A percentile compares a stretch with the other conserved stretches of the same genome.
Conservation (phyloP, 2,329 filamentous ascomycete genomes). For the Whalleya microplaca region DNA sequence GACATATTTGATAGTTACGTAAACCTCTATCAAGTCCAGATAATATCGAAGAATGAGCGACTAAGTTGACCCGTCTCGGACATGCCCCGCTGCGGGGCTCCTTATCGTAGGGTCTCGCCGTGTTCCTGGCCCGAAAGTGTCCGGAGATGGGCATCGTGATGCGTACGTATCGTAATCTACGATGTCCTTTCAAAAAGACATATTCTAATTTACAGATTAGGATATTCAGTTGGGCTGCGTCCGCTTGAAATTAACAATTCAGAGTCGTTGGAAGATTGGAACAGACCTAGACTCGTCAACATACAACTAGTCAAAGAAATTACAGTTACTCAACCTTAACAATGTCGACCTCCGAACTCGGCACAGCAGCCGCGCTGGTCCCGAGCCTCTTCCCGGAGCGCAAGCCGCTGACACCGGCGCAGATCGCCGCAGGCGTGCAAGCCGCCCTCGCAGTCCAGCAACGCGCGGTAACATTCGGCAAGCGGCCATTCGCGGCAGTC, state of each 20-base stretch:
- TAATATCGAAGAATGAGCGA: too few species aligned
- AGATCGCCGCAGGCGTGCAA: constrained; percentile 45
- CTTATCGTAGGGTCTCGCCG: constrained; percentile 15
- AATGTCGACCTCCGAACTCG: constrained; percentile 12
- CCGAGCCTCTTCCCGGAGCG: constrained; percentile 42
- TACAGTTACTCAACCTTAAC: neutral
- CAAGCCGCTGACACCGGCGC: constrained; percentile 40
- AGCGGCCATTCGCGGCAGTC: constrained; percentile 53
- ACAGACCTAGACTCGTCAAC: neutral
- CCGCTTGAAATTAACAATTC: neutral
- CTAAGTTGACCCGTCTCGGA: neutral
- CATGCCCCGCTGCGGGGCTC: constrained; percentile 13
- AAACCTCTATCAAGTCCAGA: too few species aligned
- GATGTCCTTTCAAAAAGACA: neutral
- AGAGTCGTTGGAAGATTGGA: neutral
- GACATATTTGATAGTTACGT: too few species aligned
- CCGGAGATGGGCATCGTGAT: too few species aligned
- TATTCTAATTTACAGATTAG: neutral
- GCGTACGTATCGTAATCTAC: neutral
- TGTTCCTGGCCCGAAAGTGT: neutral
- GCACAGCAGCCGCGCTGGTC: constrained; percentile 16
- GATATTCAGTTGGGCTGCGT: too few species aligned
- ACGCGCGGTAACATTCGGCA: constrained; percentile 47
- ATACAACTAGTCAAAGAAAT: neutral
- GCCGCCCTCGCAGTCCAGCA: constrained; percentile 47